A percentile compares a stretch with the other conserved stretches of the same genome.
Conservation (phyloP, 371 early-diverging fungal species). For the Mortierella sp. region DNA sequence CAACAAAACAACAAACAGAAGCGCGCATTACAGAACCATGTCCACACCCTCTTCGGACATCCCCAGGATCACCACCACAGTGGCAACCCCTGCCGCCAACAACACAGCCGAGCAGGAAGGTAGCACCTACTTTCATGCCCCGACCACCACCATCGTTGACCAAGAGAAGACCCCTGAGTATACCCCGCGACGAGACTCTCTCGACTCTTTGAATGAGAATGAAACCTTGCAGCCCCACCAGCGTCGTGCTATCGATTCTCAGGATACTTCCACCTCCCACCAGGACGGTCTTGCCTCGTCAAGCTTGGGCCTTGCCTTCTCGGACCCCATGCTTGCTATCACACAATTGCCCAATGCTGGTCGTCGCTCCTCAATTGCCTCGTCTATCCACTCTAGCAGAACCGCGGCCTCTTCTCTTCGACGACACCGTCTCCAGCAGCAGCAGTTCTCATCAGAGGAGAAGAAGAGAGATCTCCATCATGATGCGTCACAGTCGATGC, state of each 20-base stretch:
- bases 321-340: conserved; percentile 54
- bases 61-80: conserved; percentile 38
- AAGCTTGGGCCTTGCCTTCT: conserved; percentile 40
- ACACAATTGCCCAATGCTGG: conserved; percentile 40
- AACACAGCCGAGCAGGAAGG: not conserved
- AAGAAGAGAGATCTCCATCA: conserved; percentile 18
- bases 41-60: conserved; percentile 12
- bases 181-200: conserved; percentile 15
- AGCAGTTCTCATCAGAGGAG: conserved; percentile 20
- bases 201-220: conserved; percentile 25
- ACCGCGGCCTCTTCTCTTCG: conserved; percentile 24
- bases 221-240: conserved; percentile 35
- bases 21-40: conserved; percentile 3
- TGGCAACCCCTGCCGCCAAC: conserved; percentile 16
- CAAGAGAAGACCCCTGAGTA: not conserved
- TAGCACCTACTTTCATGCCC: conserved; percentile 18
- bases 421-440: conserved; percentile 19
- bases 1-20: not conserved
- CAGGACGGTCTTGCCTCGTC: conserved; percentile 28
- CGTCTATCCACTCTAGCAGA: conserved; percentile 38
- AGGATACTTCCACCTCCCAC: not conserved
- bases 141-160: not conserved
- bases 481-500: conserved; percentile 8
- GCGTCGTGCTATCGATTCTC: conserved; percentile 44
- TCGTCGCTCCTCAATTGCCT: conserved; percentile 39